These are phyloP conservation scores for Xylariaceae sp. DNA, from an alignment of 2,329 filamentous ascomycete genomes.

Conservation along the genomic window DNA sequence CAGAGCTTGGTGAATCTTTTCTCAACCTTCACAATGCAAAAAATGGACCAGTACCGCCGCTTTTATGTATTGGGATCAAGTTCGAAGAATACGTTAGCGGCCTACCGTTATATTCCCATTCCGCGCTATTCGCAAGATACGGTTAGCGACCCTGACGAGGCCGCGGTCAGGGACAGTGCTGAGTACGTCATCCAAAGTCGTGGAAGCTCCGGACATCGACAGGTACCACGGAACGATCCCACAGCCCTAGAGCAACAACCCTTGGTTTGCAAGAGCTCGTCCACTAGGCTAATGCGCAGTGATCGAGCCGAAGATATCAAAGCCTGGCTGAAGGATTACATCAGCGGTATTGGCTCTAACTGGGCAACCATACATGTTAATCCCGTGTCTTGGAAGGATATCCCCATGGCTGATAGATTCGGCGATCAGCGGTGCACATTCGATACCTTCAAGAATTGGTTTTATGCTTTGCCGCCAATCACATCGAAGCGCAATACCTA, in stretches of 20 bases:
- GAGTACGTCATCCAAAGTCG: background rate
- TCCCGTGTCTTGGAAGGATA: slow-evolving; percentile 38
- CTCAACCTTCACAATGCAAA: slow-evolving; percentile 50
- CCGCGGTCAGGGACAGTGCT: background rate
- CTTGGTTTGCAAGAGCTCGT: background rate
- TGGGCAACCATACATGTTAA: slow-evolving; percentile 30
- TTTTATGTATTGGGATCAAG: slow-evolving; percentile 53
- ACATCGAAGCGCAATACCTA: slow-evolving; percentile 29
- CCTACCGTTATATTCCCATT: slow-evolving; percentile 28
- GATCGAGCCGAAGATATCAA: slow-evolving; percentile 16
- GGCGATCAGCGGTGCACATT: slow-evolving; percentile 21
- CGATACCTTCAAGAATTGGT: slow-evolving; percentile 33
- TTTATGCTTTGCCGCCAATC: slow-evolving; percentile 17
- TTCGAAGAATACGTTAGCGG: slow-evolving; percentile 17
- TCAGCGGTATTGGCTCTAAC: background rate
- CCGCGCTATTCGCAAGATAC: slow-evolving; percentile 34
- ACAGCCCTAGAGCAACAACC: background rate
- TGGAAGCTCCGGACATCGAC: slow-evolving; percentile 5
- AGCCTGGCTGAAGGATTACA: slow-evolving; percentile 11
- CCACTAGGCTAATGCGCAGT: slow-evolving; percentile 11
- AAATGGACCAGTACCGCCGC: slow-evolving; percentile 46
- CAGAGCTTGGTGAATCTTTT: slow-evolving; percentile 62
- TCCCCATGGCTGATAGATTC: slow-evolving; percentile 34
- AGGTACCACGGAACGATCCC: background rate
- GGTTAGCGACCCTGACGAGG: slow-evolving; percentile 33